Base-by-base conservation (phyloP, 2,329 filamentous ascomycete species). In the Gnomoniopsis sp. region DNA sequence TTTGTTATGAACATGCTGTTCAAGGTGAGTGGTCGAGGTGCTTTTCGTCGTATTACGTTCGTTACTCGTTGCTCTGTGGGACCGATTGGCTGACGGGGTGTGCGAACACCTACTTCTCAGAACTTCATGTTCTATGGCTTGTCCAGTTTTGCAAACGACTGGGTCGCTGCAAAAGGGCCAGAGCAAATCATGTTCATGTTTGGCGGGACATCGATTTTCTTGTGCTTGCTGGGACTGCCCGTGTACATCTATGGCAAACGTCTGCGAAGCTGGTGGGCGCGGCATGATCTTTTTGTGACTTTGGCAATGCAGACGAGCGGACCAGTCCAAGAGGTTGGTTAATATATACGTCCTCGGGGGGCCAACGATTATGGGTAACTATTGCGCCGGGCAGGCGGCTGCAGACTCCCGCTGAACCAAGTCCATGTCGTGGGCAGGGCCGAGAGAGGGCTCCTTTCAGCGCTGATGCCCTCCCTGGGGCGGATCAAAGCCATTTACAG, bases 1-100 rank as follows among this genome's bases (percentile, higher is more conserved):
- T 77, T 77, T 66, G 75, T 77, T 58, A 69, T 70, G 7, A 71
- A 69, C 48, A 77, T 77, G 74, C 65, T 75, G 23, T 67, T 76
- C 62, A 77, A 77, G 68, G 77, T 36, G 58, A 77, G n/a, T 73
- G 76, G n/a, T n/a, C n/a, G n/a, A n/a, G n/a, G n/a, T n/a, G n/a
- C n/a, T n/a, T n/a, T n/a, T n/a, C n/a, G n/a, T n/a, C n/a, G n/a
- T n/a, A n/a, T n/a, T n/a, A n/a, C n/a, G n/a, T n/a, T n/a, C n/a
- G n/a, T n/a, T n/a, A n/a, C n/a, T 55, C 77, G 75, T 50, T 73
- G 72, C 1, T 74, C 76, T 56, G 72, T 70, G 11, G 75, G 44
- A 48, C 15, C 36, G 43, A 43, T 22, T 33, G 38, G 6, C 10
- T 17, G 44, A 12, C 17, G 12, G 7, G 19, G 6, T 6, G n/a